Evolutionary conservation across 73 alveolate genomes (phyloP), one percentile per base, ranked within the genome.

Genomic region (Symbiodinium natans): DNA sequence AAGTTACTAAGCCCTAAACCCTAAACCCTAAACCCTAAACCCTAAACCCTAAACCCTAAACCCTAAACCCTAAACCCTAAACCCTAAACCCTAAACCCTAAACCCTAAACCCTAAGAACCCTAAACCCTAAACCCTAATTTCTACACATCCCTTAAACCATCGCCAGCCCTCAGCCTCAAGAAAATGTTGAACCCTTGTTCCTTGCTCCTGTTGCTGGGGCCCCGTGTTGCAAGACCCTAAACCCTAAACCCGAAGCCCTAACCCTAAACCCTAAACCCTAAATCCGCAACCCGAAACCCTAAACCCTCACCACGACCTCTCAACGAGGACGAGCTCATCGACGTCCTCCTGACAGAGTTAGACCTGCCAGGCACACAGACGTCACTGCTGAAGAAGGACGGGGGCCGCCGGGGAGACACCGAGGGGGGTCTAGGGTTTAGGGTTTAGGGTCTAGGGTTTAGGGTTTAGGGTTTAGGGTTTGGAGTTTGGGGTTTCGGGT

Each of bases 311-410:
- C 2, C 21, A 8, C n/a, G 34, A 1, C 77, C 77, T 0, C 29
- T 0, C 41, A 25, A 0, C 8, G 34, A 89, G 98, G 98, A 92
- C 56, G 98, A 92, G 39, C 92, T 92, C 83, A 75, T 92, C 68
- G 90, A 92, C 40, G 54, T 92, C 86, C 83, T 92, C 36, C 82
- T 73, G 68, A 75, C 48, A 2, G 98, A 92, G 92, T 68, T 92
- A 9, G 98, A 92, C 36, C 63, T 33, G 83, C 98, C 98, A 54
- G 33, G 56, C 82, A 75, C 88, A 19, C 98, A 92, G 90, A 13
- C 92, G 6, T 92, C 98, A 11, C 63, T 92, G 63, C 83, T 31
- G 23, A 82, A 82, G 17, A 87, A 87, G 94, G 94, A 86, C 59
- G 46, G 93, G 48, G 2, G 31, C n/a, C 17, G n/a, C 39, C 19